Conservation (phyloP, 2,329 filamentous ascomycete genomes). For the Periglandula ipomoeae region DNA sequence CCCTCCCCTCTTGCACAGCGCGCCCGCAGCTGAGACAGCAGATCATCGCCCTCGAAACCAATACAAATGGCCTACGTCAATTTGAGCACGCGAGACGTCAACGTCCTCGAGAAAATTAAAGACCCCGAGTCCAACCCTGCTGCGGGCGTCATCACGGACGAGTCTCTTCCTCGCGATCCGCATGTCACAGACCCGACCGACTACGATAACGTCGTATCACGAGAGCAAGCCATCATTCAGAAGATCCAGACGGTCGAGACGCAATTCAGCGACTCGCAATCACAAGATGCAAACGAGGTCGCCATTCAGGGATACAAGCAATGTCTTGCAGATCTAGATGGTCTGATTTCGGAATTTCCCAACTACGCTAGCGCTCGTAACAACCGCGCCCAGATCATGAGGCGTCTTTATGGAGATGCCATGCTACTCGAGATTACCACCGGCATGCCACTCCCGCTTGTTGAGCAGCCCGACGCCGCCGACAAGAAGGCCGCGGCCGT, state of each 20-base stretch:
- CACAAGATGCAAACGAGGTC: constrained; percentile 24
- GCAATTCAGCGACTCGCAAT: constrained; percentile 35
- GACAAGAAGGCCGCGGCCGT: constrained; percentile 31
- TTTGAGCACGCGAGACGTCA: constrained; percentile 49
- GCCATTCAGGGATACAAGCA: constrained; percentile 36
- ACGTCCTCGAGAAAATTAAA: constrained; percentile 57
- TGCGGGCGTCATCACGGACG: constrained; percentile 43
- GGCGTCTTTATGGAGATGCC: constrained; percentile 53
- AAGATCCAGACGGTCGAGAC: constrained; percentile 47
- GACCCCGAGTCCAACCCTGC: constrained; percentile 55
- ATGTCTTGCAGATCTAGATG: constrained; percentile 40
- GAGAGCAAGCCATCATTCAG: constrained; percentile 44
- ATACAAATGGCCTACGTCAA: constrained; percentile 36
- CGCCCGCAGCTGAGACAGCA: neutral
- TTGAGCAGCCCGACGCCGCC: constrained; percentile 24
- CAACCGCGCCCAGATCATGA: constrained; percentile 61
- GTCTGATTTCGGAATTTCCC: constrained; percentile 48
- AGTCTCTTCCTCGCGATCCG: constrained; percentile 46
- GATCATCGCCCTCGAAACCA: neutral
- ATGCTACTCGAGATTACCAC: constrained; percentile 37
- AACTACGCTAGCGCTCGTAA: constrained; percentile 64
- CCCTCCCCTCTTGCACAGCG: too few species aligned
- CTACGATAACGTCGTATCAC: constrained; percentile 41
- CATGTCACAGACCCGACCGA: constrained; percentile 39
- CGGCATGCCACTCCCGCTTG: constrained; percentile 30